Conservation (phyloP, 1,284 basidiomycete species). For the Puccinia horiana region DNA sequence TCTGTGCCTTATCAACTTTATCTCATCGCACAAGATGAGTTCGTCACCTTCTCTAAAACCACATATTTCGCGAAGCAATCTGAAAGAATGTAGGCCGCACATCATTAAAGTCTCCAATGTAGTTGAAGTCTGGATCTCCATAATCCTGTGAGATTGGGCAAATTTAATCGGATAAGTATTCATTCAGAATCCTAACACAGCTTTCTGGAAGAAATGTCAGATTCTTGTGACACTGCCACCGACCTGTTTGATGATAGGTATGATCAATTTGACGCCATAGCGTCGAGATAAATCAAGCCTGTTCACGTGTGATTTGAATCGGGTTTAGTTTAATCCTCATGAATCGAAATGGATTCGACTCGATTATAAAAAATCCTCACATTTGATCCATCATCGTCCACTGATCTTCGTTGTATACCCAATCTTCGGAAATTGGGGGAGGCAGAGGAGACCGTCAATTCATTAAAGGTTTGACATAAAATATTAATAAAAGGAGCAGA, state of each 20-base stretch:
- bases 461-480: not conserved
- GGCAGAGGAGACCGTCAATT: not conserved
- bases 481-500: not conserved
- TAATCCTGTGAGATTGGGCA: not conserved
- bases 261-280: conserved; percentile 42
- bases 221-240: not conserved
- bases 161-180: not conserved
- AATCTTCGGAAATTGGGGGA: conserved; percentile 19
- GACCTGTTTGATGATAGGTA: conserved; percentile 49
- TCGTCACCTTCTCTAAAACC: not conserved
- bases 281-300: conserved; percentile 33
- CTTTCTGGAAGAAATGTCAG: not conserved
- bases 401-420: conserved; percentile 44
- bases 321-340: not conserved
- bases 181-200: not conserved
- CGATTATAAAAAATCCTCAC: not conserved
- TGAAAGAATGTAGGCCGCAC: not conserved
- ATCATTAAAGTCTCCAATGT: conserved; percentile 38
- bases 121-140: conserved; percentile 22
- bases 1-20: conserved; percentile 42
- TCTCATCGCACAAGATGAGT: no score
- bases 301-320: not conserved
- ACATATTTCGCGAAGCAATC: not conserved
- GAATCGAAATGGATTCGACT: not conserved
- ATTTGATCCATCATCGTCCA: conserved; percentile 40